Base-by-base conservation (phyloP, 805 yeast species). In the Groenewaldozyma tartarivorans region DNA sequence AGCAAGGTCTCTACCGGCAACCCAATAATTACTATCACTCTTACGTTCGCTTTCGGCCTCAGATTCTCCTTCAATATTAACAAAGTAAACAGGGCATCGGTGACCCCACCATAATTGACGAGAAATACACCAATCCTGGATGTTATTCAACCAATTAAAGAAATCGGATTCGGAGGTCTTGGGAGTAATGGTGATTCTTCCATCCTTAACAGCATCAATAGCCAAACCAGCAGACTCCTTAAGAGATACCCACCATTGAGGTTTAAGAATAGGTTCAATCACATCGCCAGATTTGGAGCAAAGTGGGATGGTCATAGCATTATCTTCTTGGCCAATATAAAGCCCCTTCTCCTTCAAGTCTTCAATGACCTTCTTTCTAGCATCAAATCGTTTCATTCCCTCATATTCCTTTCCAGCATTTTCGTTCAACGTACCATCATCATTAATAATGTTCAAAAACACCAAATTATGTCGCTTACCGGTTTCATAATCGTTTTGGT, bases 221-320 rank as follows among this genome's bases (percentile, higher is more conserved):
- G 95, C 96, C 45, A 74, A 86, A 49, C 72, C 69, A 39, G 97
- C 98, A 83, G 86, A 83, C 43, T 79, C 83, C 55, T 72, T 72
- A 67, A 88, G 96, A 46, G 84, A 68, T 50, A 92, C 96, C 96
- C 96, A 92, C 98, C 98, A 92, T 70, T 92, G 98, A 47, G 98
- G 98, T 69, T 92, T 92, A 67, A 92, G 72, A 57, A 85, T 70
- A 40, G 98, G 98, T 70, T 92, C 98, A 56, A 92, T 88, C 49
- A 92, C 71, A 66, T 92, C 98, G 51, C 96, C 96, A 21, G 96
- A 86, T 75, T 96, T 82, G 33, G 92, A 84, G 68, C 98, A 92
- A 40, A 75, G 66, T 52, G 98, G 98, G 48, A 92, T 77, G 19
- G 87, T 74, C 98, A 92, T 92, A 64, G 92, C 95, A 60, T 92